Evolutionary conservation across 2,329 filamentous ascomycete species (phyloP).

Genomic region (Phoma sp.): DNA sequence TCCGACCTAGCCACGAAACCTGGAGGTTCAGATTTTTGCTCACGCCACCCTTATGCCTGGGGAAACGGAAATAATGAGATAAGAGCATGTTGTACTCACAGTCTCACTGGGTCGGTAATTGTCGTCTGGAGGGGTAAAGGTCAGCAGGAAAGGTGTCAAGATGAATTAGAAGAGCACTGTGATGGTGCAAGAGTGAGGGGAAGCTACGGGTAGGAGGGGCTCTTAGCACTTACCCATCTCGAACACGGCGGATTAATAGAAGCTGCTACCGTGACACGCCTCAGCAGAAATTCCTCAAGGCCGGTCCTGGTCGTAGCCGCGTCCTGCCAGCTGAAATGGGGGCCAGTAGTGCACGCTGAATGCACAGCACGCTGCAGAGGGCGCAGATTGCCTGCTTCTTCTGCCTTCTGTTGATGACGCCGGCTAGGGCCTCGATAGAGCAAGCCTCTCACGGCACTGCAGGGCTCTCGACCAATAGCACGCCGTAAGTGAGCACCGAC

Average conservation of each 20-base stretch:
- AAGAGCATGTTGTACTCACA: constrained; percentile 26
- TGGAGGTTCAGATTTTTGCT: neutral
- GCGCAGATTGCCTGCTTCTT: constrained; percentile 39
- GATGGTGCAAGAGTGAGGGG: constrained; percentile 31
- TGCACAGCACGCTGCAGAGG: constrained; percentile 38
- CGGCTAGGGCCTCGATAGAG: constrained; percentile 37
- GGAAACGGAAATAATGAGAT: constrained; percentile 8
- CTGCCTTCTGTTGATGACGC: constrained; percentile 45
- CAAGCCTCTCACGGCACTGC: constrained; percentile 39
- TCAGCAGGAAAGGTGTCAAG: constrained; percentile 29
- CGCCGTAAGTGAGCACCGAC: constrained; percentile 29
- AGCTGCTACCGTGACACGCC: constrained; percentile 34
- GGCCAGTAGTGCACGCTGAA: constrained; percentile 38
- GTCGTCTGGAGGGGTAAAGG: constrained; percentile 30
- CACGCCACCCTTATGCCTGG: constrained; percentile 1
- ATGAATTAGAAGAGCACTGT: constrained; percentile 30
- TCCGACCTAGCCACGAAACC: neutral
- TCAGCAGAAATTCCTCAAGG: constrained; percentile 31
- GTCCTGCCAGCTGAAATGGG: constrained; percentile 34
- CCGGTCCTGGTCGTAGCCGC: constrained; percentile 34
- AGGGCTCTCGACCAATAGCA: constrained; percentile 37
- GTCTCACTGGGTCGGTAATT: constrained; percentile 35
- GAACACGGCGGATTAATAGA: constrained; percentile 32
- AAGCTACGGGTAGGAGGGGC: constrained; percentile 26
- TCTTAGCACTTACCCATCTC: constrained; percentile 38